Base-by-base conservation (phyloP, 2,329 filamentous ascomycete species). In the Grosmannia huntii region DNA sequence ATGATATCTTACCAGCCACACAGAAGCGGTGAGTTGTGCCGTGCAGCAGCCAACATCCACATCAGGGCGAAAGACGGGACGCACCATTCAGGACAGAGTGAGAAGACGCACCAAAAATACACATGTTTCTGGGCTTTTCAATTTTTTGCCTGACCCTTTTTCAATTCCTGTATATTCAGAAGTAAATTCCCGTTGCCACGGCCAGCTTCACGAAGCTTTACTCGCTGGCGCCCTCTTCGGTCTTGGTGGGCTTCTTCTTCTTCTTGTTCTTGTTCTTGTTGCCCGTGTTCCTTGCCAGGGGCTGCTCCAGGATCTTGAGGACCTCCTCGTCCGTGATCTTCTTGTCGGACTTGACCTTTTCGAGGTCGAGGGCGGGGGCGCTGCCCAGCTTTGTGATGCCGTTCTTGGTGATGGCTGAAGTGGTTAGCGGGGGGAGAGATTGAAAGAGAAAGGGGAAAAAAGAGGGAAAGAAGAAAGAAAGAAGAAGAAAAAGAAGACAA, bases 271-370 rank as follows among this genome's bases (percentile, higher is more conserved):
- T 92, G 79, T 88, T 94, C 79, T 90, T 90, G 50, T 54, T 28
- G 70, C 90, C 91, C 71, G 91, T 90, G 76, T 89, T 88, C 75
- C 89, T 89, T 64, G 85, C 78, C 66, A 96, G 75, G 36, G 92
- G 92, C 73, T 89, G 88, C 75, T 94, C 90, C 56, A 99, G 81
- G 64, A 97, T 92, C 80, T 94, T 89, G 66, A 97, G 84, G 64
- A 99, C 81, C 76, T 97, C 92, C 76, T 95, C 90, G 64, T 97
- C 92, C 64, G 85, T 86, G 68, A 99, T 96, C 82, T 96, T 96
- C 83, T 97, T 97, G 73, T 97, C 91, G 38, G 89, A 86, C 82
- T 96, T 87, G 79, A 86, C 83, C 77, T 91, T 90, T 70, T 80
- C 82, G 62, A 94, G 71, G 69, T 97, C 90, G 63, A 87, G 79